Base-by-base conservation (phyloP, 176 grass and related monocot genomes). In the Puya raimondii region DNA sequence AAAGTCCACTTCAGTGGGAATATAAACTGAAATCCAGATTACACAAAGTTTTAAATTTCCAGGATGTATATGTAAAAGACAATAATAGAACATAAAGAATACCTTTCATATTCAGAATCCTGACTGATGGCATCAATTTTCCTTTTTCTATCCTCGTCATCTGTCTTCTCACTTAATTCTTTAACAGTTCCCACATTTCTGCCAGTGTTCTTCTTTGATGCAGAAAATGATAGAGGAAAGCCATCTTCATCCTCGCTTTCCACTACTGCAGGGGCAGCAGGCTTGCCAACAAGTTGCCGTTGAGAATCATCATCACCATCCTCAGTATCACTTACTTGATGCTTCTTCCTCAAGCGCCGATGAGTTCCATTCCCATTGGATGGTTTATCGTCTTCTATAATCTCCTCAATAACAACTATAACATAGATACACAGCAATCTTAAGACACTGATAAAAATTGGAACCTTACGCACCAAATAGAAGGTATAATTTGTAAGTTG, bases 231-330 rank as follows among this genome's bases (percentile, higher is more conserved):
- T 66, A 91, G 74, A 70, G 94, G 94, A 72, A 99, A 99, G 11
- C 94, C 94, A 78, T 99, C 87, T 76, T 99, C 94, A 67, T 99
- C 94, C 81, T 99, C 94, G 67, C 89, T 99, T 73, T 90, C 86
- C 54, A 81, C 10, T 3, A 65, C 64, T 72, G 71, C 82, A 79
- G 74, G 29, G 54, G 66, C 15, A 76, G 66, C 27, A 70, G 66
- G 49, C 26, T 81, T 79, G 20, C 82, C 82, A 82, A 68, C 78
- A 66, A 81, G 86, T 78, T 87, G 83, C 54, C 15, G 71, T 63
- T 79, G 20, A 70, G 81, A 81, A 22, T 66, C 63, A 26, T 87
- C 76, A 53, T 70, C 66, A 3, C 22, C 72, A 71, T 80, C 82
- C 73, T 79, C 79, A 72, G 72, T 87, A 72, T 81, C 92, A 81